A percentile compares a stretch with the other conserved stretches of the same genome.
Conservation (phyloP, 371 early-diverging fungal species). For the Saksenaea oblongispora region DNA sequence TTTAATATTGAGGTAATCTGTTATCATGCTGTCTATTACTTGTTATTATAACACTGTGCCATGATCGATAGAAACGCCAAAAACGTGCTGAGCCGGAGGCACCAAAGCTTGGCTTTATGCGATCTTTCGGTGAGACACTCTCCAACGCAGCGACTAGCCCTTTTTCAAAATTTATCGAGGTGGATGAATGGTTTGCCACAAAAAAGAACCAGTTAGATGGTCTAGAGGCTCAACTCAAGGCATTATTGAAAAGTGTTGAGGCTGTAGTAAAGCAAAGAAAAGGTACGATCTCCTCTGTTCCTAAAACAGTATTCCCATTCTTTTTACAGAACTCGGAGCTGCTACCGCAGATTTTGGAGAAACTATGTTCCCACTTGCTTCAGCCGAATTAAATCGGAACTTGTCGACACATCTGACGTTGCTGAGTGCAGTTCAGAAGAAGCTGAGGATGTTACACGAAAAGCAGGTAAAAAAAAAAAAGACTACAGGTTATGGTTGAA, state of each 20-base stretch:
- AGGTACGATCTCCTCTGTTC: constrained; percentile 33
- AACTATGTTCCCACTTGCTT: constrained; percentile 74
- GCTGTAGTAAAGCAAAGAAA: constrained; percentile 79
- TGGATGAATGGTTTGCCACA: constrained; percentile 78
- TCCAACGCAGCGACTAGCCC: constrained; percentile 48
- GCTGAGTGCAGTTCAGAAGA: constrained; percentile 77
- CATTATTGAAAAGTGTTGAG: constrained; percentile 81
- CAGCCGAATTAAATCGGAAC: constrained; percentile 70
- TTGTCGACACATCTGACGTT: constrained; percentile 65
- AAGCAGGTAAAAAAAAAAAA: constrained; percentile 48
- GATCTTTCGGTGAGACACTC: constrained; percentile 51
- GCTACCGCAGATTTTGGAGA: constrained; percentile 86
- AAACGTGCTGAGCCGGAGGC: constrained; percentile 50
- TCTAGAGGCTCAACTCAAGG: constrained; percentile 83
- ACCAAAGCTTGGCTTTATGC: constrained; percentile 39
- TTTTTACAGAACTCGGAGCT: constrained; percentile 63
- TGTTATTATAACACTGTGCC: background rate
- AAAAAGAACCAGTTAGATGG: constrained; percentile 79
- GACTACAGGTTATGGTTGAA: background rate
- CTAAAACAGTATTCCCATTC: background rate
- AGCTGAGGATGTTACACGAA: constrained; percentile 77
- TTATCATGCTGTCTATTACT: background rate
- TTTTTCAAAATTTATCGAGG: constrained; percentile 47
- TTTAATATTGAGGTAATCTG: constrained; percentile 68
- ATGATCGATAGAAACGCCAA: constrained; percentile 36